A percentile compares a stretch with the other conserved stretches of the same genome.
These are phyloP conservation scores for Eucalyptus regnans DNA, from an alignment of 345 rosid species.

Conservation along the genomic window DNA sequence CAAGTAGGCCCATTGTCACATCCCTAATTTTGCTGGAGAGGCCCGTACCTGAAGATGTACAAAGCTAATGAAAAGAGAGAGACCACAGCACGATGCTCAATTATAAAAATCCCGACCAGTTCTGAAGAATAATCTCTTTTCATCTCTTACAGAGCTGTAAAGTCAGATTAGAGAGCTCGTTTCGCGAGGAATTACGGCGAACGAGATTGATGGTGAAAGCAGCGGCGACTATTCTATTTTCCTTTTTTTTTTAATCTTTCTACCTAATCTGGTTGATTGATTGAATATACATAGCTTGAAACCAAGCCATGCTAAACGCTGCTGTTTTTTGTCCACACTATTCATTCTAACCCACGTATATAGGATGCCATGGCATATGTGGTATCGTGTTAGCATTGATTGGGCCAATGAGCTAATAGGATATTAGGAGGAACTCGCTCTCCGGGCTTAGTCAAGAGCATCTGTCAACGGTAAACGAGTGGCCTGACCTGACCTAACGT, in stretches of 20 bases:
- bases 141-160: background rate
- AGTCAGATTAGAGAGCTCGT: background rate
- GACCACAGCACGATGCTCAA: background rate
- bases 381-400: background rate
- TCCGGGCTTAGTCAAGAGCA: accelerated
- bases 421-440: no score
- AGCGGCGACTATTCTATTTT: background rate
- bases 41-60: background rate
- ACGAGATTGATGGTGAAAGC: background rate
- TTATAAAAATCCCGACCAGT: background rate
- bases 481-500: accelerated
- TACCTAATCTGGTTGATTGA: background rate
- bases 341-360: background rate
- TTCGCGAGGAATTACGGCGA: background rate
- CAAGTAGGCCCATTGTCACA: background rate
- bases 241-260: accelerated
- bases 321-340: background rate
- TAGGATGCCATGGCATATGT: background rate
- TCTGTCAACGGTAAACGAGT: accelerated
- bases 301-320: background rate
- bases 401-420: background rate
- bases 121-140: background rate
- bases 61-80: background rate
- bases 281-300: background rate
- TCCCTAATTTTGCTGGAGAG: background rate